Base-by-base conservation (phyloP, 768 basidiomycete genomes). In the Rhizopogon salebrosus region DNA sequence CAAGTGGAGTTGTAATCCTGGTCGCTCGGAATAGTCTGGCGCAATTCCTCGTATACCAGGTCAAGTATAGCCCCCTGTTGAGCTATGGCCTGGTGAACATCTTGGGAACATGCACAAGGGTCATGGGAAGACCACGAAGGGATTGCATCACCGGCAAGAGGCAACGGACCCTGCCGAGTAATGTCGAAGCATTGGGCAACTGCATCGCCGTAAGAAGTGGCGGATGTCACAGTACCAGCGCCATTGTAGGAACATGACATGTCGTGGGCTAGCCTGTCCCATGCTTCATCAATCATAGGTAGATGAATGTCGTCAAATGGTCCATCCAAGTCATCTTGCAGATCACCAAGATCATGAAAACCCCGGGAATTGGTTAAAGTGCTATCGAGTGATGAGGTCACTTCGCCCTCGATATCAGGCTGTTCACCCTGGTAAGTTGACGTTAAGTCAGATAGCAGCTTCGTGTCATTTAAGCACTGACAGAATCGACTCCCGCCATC, bases 151-250 rank as follows among this genome's bases (percentile, higher is more conserved):
- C 63, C 57, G 23, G 69, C 61, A 26, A 51, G 48, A 29, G 68
- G 66, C 65, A 74, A 77, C 4, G 70, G 70, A 38, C 69, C 76
- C 48, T 69, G 68, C 31, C 57, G 61, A 10, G 70, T 65, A 41
- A 78, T 73, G 48, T 62, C 65, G 42, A 77, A 60, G 41, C 72
- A 72, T 56, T 78, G 76, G 1, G 57, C 56, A 20, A 60, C 60
- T 4, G 63, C 68, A 40, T 65, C 60, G 26, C 66, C 64, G 23
- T 60, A 60, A 31, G 67, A 60, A 14, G 45, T 38, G 18, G 57
- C 52, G 6, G 57, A 62, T 3, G 50, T 58, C 5, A 60, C 58
- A 35, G 2, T 48, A 52, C 59, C 62, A 18, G 61, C 68, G 13
- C 59, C 59, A 27, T 60, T 57, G 24, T 59, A 56, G 16, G 54